These are phyloP conservation scores for Erysimum cheiri DNA, from an alignment of 441 rosid species.

Conservation along the genomic window DNA sequence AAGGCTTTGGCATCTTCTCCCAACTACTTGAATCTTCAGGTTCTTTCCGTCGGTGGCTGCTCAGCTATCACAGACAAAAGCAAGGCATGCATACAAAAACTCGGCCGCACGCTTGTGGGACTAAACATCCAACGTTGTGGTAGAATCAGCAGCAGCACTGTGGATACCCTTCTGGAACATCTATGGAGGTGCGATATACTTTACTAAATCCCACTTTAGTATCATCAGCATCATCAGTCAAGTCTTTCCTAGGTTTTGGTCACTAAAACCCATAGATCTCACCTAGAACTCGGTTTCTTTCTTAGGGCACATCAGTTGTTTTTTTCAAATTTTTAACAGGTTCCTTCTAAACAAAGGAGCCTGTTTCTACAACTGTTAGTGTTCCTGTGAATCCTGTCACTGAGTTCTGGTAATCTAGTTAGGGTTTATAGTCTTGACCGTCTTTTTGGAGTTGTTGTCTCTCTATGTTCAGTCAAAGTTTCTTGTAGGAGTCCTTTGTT, in stretches of 20 bases:
- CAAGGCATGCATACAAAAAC: slow-evolving; percentile 59
- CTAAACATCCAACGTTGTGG: slow-evolving; percentile 87
- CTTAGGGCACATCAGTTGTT: slow-evolving; percentile 37
- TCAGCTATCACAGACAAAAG: slow-evolving; percentile 69
- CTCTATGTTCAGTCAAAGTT: slow-evolving; percentile 39
- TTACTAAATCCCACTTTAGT: slow-evolving; percentile 36
- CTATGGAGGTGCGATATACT: slow-evolving; percentile 97
- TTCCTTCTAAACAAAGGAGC: slow-evolving; percentile 39
- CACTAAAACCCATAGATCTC: slow-evolving; percentile 28
- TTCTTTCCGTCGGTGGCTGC: slow-evolving; percentile 86
- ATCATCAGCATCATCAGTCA: slow-evolving; percentile 18
- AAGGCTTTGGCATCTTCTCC: slow-evolving; percentile 65
- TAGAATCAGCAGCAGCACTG: slow-evolving; percentile 66
- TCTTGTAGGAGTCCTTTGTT: slow-evolving; percentile 39
- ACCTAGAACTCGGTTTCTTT: slow-evolving; percentile 38
- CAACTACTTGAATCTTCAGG: slow-evolving; percentile 75
- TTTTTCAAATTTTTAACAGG: slow-evolving; percentile 32
- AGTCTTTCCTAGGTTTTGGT: slow-evolving; percentile 42
- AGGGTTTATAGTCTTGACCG: slow-evolving; percentile 40
- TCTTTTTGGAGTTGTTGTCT: slow-evolving; percentile 47
- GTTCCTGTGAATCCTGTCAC: slow-evolving; percentile 24
- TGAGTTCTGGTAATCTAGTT: slow-evolving; percentile 38
- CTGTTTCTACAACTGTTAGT: slow-evolving; percentile 43
- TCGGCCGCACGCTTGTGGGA: slow-evolving; percentile 84
- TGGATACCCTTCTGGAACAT: slow-evolving; percentile 65